These are phyloP conservation scores for Trametes versicolor DNA, from an alignment of 1,284 basidiomycete species.

Conservation along the genomic window DNA sequence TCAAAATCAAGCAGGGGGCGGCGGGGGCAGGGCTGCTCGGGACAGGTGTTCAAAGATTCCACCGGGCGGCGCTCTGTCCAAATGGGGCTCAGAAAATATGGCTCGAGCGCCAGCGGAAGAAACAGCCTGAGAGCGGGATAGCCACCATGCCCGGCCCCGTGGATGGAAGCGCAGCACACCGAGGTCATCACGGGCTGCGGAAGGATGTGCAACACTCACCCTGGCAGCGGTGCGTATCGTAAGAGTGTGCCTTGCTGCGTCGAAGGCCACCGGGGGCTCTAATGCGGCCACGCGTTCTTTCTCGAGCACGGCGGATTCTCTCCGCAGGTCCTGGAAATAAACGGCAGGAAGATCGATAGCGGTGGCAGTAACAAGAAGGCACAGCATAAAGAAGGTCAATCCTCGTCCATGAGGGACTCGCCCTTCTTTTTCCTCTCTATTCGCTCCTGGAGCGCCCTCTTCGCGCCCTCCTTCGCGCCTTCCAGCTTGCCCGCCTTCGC, in stretches of 20 bases:
- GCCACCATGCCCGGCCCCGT: not conserved
- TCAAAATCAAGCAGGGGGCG: not conserved
- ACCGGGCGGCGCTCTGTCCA: not conserved
- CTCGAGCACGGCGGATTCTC: not conserved
- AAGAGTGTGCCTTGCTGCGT: not conserved
- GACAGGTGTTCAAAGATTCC: not conserved
- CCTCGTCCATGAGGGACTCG: conserved; percentile 60
- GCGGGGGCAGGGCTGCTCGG: not conserved
- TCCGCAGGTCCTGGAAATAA: not conserved
- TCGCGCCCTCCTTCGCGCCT: conserved; percentile 57
- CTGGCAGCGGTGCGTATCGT: not conserved
- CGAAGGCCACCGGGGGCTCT: not conserved
- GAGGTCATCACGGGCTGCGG: not conserved
- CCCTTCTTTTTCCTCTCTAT: conserved; percentile 60
- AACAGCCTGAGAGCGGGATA: not conserved
- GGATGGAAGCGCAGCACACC: not conserved
- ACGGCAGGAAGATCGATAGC: conserved; percentile 4
- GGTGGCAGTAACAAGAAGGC: conserved; percentile 17
- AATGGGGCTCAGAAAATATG: not conserved
- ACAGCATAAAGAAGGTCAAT: conserved; percentile 39
- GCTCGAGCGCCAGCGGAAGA: not conserved
- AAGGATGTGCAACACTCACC: not conserved
- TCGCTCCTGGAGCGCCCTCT: conserved; percentile 60
- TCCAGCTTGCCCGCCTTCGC: conserved; percentile 71
- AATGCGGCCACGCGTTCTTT: not conserved